Base-by-base conservation (phyloP, 1,139 yeast genomes). In the Protomyces inundatus region DNA sequence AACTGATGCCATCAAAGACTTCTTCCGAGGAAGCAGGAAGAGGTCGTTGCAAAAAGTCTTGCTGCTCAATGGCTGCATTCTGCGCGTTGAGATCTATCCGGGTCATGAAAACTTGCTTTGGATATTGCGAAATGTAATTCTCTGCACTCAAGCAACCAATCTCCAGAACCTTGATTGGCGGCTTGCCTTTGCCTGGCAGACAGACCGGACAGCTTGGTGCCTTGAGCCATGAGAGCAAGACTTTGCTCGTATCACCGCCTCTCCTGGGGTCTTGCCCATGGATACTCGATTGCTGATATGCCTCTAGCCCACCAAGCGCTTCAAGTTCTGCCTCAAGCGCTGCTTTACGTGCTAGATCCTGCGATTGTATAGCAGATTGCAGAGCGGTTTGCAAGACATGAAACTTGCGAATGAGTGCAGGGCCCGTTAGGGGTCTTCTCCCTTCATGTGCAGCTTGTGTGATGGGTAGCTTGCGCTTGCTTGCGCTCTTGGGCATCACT, bases 231-330 rank as follows among this genome's bases (percentile, higher is more conserved):
- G 82, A 81, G 2, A 88, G 79, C 56, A 90, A 75, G 66, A 82
- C 77, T 69, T 86, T 88, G 0, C 96, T 89, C 0, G 97, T 88
- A 73, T 91, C 98, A 1, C 97, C 96, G 0, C 98, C 98, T 67
- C 98, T 76, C 55, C 81, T 80, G 0, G 76, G 75, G 67, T 84
- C 83, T 71, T 91, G 98, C 0, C 98, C 98, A 61, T 85, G 83
- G 0, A 88, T 83, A 0, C 96, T 89, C 0, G 98, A 97, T 14
- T 81, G 76, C 71, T 91, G 98, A 6, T 83, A 81, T 66, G 63
- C 66, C 10, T 82, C 79, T 1, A 89, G 73, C 0, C 96, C 96
- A 1, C 95, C 95, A 61, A 84, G 77, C 61, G 76, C 79, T 7
- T 77, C 76, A 3, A 85, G 79, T 72, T 87, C 90, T 1, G 80